phyloP scores from a whole-genome alignment of 129 eudicot species.

The Erigeron canadensis region DNA sequence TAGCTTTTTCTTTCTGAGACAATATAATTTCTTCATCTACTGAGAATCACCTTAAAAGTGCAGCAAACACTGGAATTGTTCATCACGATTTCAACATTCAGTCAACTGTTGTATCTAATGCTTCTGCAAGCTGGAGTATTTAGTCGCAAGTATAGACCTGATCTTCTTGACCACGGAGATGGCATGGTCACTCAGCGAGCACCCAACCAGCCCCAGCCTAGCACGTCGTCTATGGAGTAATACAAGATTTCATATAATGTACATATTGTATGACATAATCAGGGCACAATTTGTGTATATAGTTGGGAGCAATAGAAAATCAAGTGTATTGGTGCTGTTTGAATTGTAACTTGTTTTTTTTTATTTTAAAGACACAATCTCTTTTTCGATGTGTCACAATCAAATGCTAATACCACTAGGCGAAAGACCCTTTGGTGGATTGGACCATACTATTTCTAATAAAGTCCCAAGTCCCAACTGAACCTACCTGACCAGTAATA shows the following conservation, averaged over 20 bases:
- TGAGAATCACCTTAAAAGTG: background rate
- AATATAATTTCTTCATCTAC: background rate
- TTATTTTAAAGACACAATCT: no score
- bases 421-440: no score
- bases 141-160: conserved; percentile 53
- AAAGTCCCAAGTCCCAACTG: background rate
- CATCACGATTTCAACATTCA: conserved; percentile 56
- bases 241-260: background rate
- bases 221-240: conserved; percentile 26
- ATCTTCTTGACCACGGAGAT: conserved; percentile 28
- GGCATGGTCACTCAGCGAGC: conserved; percentile 21
- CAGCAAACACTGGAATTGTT: conserved; percentile 81
- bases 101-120: conserved; percentile 64
- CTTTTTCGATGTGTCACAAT: no score
- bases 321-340: background rate
- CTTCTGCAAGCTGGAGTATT: conserved; percentile 71
- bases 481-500: background rate
- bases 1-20: background rate
- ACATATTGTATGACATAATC: background rate
- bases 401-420: no score
- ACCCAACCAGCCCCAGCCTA: conserved; percentile 22
- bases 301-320: conserved; percentile 3
- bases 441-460: background rate
- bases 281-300: background rate
- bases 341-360: background rate